A percentile compares a stretch with the other conserved stretches of the same genome.
phyloP scores from a whole-genome alignment of 768 basidiomycete species.

The Antrodiella citrinella region DNA sequence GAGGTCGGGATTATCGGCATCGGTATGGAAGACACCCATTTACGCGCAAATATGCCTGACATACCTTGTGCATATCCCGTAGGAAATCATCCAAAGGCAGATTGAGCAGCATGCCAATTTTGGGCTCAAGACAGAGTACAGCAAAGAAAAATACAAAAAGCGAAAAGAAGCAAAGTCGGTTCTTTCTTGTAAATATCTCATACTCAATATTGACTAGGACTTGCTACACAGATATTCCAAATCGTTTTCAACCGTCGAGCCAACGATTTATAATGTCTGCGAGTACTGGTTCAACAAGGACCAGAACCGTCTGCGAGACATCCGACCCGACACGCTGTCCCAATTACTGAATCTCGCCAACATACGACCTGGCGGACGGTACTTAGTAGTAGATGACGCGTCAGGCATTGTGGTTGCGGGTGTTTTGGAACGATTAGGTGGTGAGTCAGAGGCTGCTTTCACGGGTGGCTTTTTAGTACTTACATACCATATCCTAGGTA shows the following conservation, averaged over 20 bases:
- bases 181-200: too few relatives aligned
- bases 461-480: too few relatives aligned
- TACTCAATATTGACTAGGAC: too few relatives aligned
- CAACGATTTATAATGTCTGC: slow-evolving; percentile 80
- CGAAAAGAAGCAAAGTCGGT: slow-evolving; percentile 93
- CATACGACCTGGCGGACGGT: slow-evolving; percentile 78
- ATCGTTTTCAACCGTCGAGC: slow-evolving; percentile 79
- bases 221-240: slow-evolving; percentile 64
- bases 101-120: slow-evolving; percentile 91
- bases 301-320: slow-evolving; percentile 69
- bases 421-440: slow-evolving; percentile 81
- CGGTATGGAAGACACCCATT: slow-evolving; percentile 33
- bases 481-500: slow-evolving; percentile 34
- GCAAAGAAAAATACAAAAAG: slow-evolving; percentile 97
- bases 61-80: slow-evolving; percentile 13
- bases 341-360: slow-evolving; percentile 83
- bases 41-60: slow-evolving; percentile 1
- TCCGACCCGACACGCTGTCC: slow-evolving; percentile 82
- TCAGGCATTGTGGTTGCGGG: slow-evolving; percentile 83
- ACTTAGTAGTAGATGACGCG: slow-evolving; percentile 86
- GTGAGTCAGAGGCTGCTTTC: slow-evolving; percentile 28
- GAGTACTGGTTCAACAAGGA: slow-evolving; percentile 87
- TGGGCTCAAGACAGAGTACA: slow-evolving; percentile 92
- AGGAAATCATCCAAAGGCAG: slow-evolving; percentile 95
- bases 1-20: slow-evolving; percentile 71